phyloP scores from a whole-genome alignment of 805 yeast genomes.

The Candida coquimbonensis region DNA sequence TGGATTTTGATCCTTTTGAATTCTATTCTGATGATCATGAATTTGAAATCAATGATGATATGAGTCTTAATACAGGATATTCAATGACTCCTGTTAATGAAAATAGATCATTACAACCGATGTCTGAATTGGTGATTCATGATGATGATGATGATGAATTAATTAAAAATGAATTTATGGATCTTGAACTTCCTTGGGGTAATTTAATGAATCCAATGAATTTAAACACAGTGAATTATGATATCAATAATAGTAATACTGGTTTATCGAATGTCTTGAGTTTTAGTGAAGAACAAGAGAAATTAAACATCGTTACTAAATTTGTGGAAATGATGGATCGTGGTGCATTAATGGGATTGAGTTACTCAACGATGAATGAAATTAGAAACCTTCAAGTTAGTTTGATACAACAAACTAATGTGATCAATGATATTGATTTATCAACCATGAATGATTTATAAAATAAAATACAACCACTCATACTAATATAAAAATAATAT shows the following conservation, averaged over 20 bases:
- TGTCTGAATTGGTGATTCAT: slow-evolving; percentile 16
- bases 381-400: slow-evolving; percentile 1
- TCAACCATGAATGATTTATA: too few species aligned
- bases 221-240: neutral
- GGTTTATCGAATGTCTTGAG: too few species aligned
- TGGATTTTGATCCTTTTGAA: slow-evolving; percentile 8
- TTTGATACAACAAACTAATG: neutral
- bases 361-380: slow-evolving; percentile 6
- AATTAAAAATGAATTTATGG: slow-evolving; percentile 6
- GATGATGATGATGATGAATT: neutral
- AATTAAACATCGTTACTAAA: slow-evolving; percentile 4
- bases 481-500: too few species aligned
- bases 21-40: slow-evolving; percentile 1
- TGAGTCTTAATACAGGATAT: too few species aligned
- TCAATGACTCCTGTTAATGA: too few species aligned
- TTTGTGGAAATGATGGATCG: slow-evolving; percentile 8
- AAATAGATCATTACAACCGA: slow-evolving; percentile 11
- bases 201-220: slow-evolving; percentile 1
- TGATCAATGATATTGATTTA: neutral
- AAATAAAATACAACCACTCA: too few species aligned
- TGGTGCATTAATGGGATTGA: slow-evolving; percentile 3
- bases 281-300: neutral
- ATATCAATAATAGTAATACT: neutral
- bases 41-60: neutral
- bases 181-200: slow-evolving; percentile 6